Evolutionary conservation across 371 early-diverging fungal species (phyloP).

Genomic region (Syncephalis fuscata): DNA sequence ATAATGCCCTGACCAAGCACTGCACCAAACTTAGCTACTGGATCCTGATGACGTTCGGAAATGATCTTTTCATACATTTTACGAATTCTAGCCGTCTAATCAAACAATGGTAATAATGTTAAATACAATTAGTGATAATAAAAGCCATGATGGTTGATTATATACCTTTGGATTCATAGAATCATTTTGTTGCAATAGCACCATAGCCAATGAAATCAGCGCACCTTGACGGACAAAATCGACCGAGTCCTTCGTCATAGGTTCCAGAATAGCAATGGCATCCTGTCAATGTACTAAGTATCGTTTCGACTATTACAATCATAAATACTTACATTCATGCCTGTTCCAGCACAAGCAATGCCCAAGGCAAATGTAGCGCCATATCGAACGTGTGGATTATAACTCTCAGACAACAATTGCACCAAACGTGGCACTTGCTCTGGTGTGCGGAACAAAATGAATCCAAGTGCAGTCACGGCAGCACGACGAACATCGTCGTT

Average conservation of each 20-base stretch:
- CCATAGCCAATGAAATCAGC: constrained; percentile 93
- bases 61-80: constrained; percentile 82
- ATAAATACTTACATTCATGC: constrained; percentile 29
- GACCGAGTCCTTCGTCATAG: constrained; percentile 92
- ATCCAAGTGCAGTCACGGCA: constrained; percentile 94
- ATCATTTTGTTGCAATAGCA: constrained; percentile 93
- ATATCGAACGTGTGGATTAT: constrained; percentile 96
- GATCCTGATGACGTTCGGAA: constrained; percentile 83
- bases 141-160: background rate
- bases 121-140: background rate
- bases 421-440: constrained; percentile 93
- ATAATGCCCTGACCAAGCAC: constrained; percentile 94
- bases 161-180: constrained; percentile 39
- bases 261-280: constrained; percentile 92
- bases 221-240: constrained; percentile 99
- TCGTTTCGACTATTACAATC: background rate
- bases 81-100: constrained; percentile 62
- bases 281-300: constrained; percentile 21
- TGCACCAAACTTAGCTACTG: constrained; percentile 95
- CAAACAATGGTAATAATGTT: background rate
- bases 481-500: constrained; percentile 98
- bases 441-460: constrained; percentile 79
- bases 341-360: constrained; percentile 95
- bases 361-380: constrained; percentile 96
- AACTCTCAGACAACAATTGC: constrained; percentile 93